phyloP scores from a whole-genome alignment of 2,329 filamentous ascomycete species.

The Fusarium sp. region DNA sequence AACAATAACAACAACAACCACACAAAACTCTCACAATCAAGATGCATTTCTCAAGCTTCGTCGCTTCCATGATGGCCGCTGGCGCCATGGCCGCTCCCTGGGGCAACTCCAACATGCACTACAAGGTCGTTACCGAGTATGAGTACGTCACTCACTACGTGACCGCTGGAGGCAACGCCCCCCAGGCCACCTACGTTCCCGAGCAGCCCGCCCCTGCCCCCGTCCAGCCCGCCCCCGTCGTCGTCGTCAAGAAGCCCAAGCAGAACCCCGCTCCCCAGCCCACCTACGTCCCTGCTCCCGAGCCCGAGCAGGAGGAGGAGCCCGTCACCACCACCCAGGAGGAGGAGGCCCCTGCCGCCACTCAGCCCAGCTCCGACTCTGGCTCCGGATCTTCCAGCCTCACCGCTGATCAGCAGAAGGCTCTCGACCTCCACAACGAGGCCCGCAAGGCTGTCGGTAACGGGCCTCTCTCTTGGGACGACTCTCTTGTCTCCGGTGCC shows the following conservation, averaged over 20 bases:
- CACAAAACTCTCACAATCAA: constrained; percentile 25
- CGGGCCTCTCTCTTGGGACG: constrained; percentile 32
- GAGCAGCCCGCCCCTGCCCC: background rate
- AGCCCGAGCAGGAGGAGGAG: background rate
- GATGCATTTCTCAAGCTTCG: constrained; percentile 34
- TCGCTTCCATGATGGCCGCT: constrained; percentile 24
- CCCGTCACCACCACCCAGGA: background rate
- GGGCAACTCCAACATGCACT: background rate
- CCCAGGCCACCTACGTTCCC: background rate
- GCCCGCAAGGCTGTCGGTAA: constrained; percentile 37
- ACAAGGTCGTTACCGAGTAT: constrained; percentile 27
- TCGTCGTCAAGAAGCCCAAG: constrained; percentile 10
- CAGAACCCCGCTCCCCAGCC: background rate
- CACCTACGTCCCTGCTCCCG: background rate
- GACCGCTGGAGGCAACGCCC: constrained; percentile 10
- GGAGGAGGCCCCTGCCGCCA: background rate
- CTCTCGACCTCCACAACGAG: constrained; percentile 40
- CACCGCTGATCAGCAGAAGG: constrained; percentile 33
- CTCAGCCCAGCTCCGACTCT: background rate
- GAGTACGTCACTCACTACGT: constrained; percentile 23
- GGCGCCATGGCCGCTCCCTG: constrained; percentile 31
- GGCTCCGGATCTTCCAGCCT: constrained; percentile 18
- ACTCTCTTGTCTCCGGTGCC: constrained; percentile 32
- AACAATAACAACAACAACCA: background rate
- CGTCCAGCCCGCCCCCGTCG: background rate